A percentile compares a stretch with the other conserved stretches of the same genome.
These are phyloP conservation scores for Ceratocystis huliohia DNA, from an alignment of 2,329 filamentous ascomycete species.

Conservation along the genomic window DNA sequence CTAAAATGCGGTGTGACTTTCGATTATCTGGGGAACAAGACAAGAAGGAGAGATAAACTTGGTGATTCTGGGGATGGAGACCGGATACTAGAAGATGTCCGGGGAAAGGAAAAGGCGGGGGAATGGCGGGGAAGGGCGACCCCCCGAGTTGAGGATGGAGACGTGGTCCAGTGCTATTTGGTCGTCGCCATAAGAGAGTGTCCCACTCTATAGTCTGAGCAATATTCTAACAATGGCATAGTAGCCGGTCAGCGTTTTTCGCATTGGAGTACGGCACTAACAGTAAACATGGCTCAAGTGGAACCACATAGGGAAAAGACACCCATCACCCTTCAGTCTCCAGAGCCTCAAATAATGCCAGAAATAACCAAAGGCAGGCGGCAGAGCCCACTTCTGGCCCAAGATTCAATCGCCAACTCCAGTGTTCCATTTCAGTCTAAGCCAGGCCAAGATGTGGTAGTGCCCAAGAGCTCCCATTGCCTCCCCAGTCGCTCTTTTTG, in stretches of 20 bases:
- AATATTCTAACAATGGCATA: not conserved
- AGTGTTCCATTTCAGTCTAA: not conserved
- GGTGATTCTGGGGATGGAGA: not conserved
- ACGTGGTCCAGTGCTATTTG: not conserved
- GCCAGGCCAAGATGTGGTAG: no score
- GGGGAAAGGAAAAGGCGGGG: not conserved
- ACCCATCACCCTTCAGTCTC: not conserved
- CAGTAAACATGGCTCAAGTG: not conserved
- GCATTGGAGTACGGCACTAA: not conserved
- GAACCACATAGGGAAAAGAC: not conserved
- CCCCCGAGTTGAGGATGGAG: not conserved
- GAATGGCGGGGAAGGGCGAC: not conserved
- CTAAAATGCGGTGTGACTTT: not conserved
- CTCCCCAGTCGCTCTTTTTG: not conserved
- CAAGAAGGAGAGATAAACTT: not conserved
- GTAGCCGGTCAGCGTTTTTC: not conserved
- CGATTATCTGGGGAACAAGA: slow-evolving; percentile 3
- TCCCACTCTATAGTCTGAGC: not conserved
- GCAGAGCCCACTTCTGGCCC: not conserved
- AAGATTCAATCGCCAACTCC: not conserved
- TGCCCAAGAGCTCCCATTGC: not conserved
- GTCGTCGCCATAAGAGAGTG: not conserved
- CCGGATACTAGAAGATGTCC: not conserved
- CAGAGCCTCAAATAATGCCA: not conserved
- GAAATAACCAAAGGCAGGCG: not conserved